Evolutionary conservation across 2,329 filamentous ascomycete genomes (phyloP).

Genomic region (Aspergillus hortae): DNA sequence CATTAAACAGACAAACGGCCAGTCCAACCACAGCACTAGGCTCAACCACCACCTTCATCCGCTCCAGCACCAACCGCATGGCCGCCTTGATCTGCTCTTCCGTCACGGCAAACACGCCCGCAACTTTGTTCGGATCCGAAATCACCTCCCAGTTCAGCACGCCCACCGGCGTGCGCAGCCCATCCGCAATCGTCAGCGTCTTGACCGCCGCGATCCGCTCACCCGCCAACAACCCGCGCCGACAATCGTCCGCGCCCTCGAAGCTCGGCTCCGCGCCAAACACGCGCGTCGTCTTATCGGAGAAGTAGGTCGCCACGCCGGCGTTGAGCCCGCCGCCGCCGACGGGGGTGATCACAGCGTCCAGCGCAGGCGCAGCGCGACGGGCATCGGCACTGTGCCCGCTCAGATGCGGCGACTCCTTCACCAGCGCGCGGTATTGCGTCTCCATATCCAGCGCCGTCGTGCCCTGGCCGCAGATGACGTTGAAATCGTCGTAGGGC

Average conservation of each 20-base stretch:
- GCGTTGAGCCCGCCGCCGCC: conserved; percentile 86
- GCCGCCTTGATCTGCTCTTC: conserved; percentile 79
- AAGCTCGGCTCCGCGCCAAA: conserved; percentile 85
- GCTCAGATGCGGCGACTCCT: conserved; percentile 23
- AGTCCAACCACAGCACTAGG: conserved; percentile 81
- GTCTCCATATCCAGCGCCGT: conserved; percentile 75
- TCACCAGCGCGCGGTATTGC: conserved; percentile 61
- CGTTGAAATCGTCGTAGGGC: conserved; percentile 88
- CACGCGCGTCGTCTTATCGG: conserved; percentile 68
- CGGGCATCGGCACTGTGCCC: conserved; percentile 14
- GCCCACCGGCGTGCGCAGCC: conserved; percentile 79
- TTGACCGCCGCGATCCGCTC: conserved; percentile 65
- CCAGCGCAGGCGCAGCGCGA: conserved; percentile 46
- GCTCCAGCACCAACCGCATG: conserved; percentile 74
- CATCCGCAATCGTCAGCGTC: conserved; percentile 82
- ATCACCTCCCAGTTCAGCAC: conserved; percentile 73
- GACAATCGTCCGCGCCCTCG: conserved; percentile 79
- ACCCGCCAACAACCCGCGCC: conserved; percentile 64
- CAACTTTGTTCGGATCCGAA: conserved; percentile 65
- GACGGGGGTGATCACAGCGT: conserved; percentile 76
- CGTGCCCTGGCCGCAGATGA: conserved; percentile 92
- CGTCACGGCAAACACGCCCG: conserved; percentile 67
- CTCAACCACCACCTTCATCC: conserved; percentile 88
- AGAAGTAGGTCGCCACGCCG: conserved; percentile 71
- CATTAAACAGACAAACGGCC: conserved; percentile 78